Conservation (phyloP, 306 rosid genomes). For the Pyrus pyrifolia region DNA sequence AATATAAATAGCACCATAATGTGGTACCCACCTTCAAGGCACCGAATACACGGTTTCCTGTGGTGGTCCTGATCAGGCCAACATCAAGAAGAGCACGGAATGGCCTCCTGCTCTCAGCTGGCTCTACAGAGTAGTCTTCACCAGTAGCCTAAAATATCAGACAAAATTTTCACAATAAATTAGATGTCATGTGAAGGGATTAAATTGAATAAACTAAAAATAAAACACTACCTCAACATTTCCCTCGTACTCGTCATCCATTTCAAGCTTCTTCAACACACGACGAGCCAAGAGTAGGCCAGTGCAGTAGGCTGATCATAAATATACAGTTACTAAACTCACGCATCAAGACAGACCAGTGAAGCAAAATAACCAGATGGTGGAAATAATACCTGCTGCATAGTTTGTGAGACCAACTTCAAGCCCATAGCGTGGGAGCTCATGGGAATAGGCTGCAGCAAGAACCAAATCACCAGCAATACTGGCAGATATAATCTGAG, state of each 20-base stretch:
- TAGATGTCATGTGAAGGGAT: too few relatives aligned
- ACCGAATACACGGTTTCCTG: conserved; percentile 53
- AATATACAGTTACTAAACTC: too few relatives aligned
- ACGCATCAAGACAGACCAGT: too few relatives aligned
- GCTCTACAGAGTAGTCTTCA: conserved; percentile 54
- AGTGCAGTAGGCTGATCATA: conserved; percentile 31
- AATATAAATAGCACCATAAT: background rate
- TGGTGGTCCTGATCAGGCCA: conserved; percentile 46
- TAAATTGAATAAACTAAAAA: too few relatives aligned
- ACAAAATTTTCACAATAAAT: background rate
- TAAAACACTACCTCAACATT: background rate
- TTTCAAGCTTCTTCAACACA: conserved; percentile 38
- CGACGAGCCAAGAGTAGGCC: conserved; percentile 44
- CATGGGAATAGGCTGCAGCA: conserved; percentile 66
- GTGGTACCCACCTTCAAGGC: conserved; percentile 22
- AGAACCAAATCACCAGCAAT: conserved; percentile 65
- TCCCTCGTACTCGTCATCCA: conserved; percentile 23
- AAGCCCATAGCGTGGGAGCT: conserved; percentile 57
- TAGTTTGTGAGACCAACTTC: conserved; percentile 69
- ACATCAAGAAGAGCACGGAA: conserved; percentile 65
- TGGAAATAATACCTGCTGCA: conserved; percentile 27
- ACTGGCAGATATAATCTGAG: conserved; percentile 55
- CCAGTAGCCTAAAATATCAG: conserved; percentile 25
- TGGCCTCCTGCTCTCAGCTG: conserved; percentile 49
- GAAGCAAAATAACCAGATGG: too few relatives aligned